Percentiles rank a stretch among this genome's conserved stretches.
phyloP scores from a whole-genome alignment of 257 asterid genomes.

The Jasminum sambac region DNA sequence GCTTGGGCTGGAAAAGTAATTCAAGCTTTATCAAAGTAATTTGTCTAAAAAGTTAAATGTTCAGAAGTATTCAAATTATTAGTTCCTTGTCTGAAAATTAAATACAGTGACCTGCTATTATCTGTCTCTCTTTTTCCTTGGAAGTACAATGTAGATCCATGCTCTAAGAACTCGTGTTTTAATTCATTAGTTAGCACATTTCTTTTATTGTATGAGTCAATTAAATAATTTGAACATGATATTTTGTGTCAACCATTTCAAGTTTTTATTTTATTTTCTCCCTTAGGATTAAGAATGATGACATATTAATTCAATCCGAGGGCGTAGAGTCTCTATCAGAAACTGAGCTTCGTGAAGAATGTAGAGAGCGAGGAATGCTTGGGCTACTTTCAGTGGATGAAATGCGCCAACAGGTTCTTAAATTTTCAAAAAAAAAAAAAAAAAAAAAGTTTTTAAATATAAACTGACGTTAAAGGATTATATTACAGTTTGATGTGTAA shows the following conservation, averaged over 20 bases:
- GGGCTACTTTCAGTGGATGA: constrained; percentile 78
- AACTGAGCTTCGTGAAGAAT: constrained; percentile 91
- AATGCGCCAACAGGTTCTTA: constrained; percentile 87
- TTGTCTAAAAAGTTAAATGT: not conserved
- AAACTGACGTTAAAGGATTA: not conserved
- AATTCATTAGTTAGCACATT: not conserved
- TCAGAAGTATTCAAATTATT: not conserved
- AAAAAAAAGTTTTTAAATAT: not conserved
- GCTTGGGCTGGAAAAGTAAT: not conserved
- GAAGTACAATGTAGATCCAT: not conserved
- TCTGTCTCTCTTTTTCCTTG: not conserved
- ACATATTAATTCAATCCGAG: constrained; percentile 80
- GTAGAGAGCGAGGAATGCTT: constrained; percentile 92
- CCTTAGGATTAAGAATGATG: constrained; percentile 71
- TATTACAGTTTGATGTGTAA: not conserved
- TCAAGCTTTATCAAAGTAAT: not conserved
- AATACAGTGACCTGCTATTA: not conserved
- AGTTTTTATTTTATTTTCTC: not conserved
- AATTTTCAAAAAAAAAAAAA: constrained; percentile 8
- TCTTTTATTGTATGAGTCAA: not conserved
- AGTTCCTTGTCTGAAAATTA: not conserved
- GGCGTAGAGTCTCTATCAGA: constrained; percentile 91
- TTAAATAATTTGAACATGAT: not conserved
- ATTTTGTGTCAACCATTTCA: not conserved
- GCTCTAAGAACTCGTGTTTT: not conserved